These are phyloP conservation scores for Alternaria brassicae DNA, from an alignment of 2,329 filamentous ascomycete genomes.

Conservation along the genomic window DNA sequence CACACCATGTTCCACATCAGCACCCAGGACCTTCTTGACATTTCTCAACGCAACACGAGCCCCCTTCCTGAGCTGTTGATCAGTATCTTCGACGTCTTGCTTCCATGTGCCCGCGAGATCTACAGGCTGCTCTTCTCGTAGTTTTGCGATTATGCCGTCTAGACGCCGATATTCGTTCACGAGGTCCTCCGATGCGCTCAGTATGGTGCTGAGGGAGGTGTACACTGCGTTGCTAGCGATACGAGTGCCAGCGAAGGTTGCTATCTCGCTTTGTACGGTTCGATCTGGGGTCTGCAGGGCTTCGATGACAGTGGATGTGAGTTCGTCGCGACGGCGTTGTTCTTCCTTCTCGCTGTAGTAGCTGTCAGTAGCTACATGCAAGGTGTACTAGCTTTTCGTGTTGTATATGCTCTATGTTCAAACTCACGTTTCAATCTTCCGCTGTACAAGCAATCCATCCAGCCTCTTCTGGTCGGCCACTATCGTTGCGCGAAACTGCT, in stretches of 20 bases:
- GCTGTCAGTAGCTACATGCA: neutral
- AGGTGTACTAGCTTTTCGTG: neutral
- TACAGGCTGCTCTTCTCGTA: constrained; percentile 24
- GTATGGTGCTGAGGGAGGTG: constrained; percentile 17
- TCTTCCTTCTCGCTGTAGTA: constrained; percentile 24
- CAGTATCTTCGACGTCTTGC: constrained; percentile 32
- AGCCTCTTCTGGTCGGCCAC: constrained; percentile 24
- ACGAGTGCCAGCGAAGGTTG: constrained; percentile 20
- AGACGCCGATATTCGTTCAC: constrained; percentile 34
- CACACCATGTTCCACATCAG: constrained; percentile 10
- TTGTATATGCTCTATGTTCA: neutral
- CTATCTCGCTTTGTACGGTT: neutral
- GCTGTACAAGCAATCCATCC: constrained; percentile 27
- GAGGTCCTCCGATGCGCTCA: constrained; percentile 28
- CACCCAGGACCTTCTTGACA: constrained; percentile 39
- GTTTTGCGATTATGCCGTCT: constrained; percentile 27
- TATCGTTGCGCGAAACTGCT: constrained; percentile 31
- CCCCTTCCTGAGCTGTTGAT: constrained; percentile 33
- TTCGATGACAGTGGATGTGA: constrained; percentile 25
- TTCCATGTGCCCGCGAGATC: constrained; percentile 31
- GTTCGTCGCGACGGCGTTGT: constrained; percentile 28
- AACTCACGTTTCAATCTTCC: constrained; percentile 32
- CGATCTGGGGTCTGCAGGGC: constrained; percentile 27
- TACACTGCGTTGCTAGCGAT: constrained; percentile 27
- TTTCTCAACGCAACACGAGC: constrained; percentile 39